A percentile compares a stretch with the other conserved stretches of the same genome.
phyloP scores from a whole-genome alignment of 208 protist species.

The Acanthamoeba divionensis region DNA sequence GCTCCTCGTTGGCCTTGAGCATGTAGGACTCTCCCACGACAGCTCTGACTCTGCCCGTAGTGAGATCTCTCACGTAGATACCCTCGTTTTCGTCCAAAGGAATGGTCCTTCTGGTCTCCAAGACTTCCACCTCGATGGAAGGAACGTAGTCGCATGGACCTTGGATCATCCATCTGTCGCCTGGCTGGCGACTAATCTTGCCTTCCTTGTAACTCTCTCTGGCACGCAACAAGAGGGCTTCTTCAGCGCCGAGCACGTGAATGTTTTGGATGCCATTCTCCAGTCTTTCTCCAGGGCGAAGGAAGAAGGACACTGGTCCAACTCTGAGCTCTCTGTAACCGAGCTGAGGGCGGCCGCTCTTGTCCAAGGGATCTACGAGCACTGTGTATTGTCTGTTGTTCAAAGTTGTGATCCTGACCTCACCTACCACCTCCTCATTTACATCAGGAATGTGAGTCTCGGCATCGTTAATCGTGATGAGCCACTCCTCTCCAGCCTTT shows the following conservation, averaged over 20 bases:
- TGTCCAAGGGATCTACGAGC: conserved; percentile 87
- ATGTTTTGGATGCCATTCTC: conserved; percentile 84
- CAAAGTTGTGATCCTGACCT: conserved; percentile 84
- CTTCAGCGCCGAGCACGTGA: conserved; percentile 87
- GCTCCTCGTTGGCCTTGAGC: conserved; percentile 89
- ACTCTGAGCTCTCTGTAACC: conserved; percentile 85
- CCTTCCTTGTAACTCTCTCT: conserved; percentile 81
- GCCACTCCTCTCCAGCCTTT: conserved; percentile 83
- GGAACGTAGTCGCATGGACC: conserved; percentile 92
- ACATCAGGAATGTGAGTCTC: conserved; percentile 90
- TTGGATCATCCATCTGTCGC: conserved; percentile 91
- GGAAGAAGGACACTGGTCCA: conserved; percentile 91
- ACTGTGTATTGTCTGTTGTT: conserved; percentile 89
- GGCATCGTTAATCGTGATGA: conserved; percentile 85
- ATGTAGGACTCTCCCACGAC: conserved; percentile 91
- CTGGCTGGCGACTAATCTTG: conserved; percentile 76
- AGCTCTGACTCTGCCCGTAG: conserved; percentile 86
- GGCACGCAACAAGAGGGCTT: conserved; percentile 92
- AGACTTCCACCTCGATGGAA: conserved; percentile 84
- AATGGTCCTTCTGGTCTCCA: conserved; percentile 88
- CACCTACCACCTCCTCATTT: conserved; percentile 86
- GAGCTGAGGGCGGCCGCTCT: conserved; percentile 78
- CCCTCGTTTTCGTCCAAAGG: conserved; percentile 95
- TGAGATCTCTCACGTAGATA: conserved; percentile 92
- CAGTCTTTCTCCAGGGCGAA: conserved; percentile 91